Evolutionary conservation across 257 asterid species (phyloP).

Genomic region (Gynochthodes officinalis): DNA sequence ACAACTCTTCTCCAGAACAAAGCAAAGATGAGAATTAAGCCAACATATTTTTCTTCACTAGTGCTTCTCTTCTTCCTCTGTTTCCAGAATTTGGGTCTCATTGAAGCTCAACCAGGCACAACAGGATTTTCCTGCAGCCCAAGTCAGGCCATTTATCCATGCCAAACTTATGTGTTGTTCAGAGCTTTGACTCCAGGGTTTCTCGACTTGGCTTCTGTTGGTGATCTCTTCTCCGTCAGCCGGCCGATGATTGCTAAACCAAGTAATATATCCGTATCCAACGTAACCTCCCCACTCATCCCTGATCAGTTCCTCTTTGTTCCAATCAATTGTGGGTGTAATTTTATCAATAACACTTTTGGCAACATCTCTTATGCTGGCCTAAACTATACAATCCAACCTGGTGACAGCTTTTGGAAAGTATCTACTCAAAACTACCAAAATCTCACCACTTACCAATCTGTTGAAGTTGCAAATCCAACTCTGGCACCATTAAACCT

Average conservation of each 20-base stretch:
- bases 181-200: slow-evolving; percentile 55
- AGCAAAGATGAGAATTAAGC: slow-evolving; percentile 20
- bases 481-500: slow-evolving; percentile 36
- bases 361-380: slow-evolving; percentile 57
- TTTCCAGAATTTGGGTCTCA: slow-evolving; percentile 4
- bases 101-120: slow-evolving; percentile 52
- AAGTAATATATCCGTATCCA: slow-evolving; percentile 67
- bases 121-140: slow-evolving; percentile 62
- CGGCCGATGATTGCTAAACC: slow-evolving; percentile 62
- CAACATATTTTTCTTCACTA: slow-evolving; percentile 13
- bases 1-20: neutral
- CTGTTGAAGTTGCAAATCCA: slow-evolving; percentile 72
- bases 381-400: slow-evolving; percentile 38
- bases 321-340: slow-evolving; percentile 76
- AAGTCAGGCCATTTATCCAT: slow-evolving; percentile 40
- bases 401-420: slow-evolving; percentile 47
- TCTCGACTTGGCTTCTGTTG: slow-evolving; percentile 69
- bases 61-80: slow-evolving; percentile 25
- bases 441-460: slow-evolving; percentile 70
- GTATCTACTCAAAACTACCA: slow-evolving; percentile 39
- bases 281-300: slow-evolving; percentile 39
- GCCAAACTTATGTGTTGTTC: slow-evolving; percentile 69
- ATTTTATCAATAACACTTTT: slow-evolving; percentile 42
- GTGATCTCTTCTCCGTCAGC: slow-evolving; percentile 78
- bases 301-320: slow-evolving; percentile 54